Base-by-base conservation (phyloP, 441 rosid species). In the Metrosideros polymorpha region DNA sequence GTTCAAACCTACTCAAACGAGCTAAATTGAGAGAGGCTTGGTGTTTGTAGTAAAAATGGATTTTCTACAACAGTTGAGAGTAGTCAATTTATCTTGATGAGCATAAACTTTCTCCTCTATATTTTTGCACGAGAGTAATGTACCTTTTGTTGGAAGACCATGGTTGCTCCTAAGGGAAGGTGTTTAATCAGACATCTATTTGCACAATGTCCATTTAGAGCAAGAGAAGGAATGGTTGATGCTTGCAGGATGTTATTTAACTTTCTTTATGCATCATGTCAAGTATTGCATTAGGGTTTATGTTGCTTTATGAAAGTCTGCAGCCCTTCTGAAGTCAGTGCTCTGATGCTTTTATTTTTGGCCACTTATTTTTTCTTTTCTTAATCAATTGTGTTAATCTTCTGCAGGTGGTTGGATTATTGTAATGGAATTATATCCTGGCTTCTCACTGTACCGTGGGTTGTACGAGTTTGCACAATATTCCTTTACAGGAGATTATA, bases 401-500 rank as follows among this genome's bases (percentile, higher is more conserved):
- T 30, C 82, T 91, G 84, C 89, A 98, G 99, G 95, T 86, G 92
- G 89, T 53, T 94, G 98, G 98, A 90, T 95, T 83, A 88, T 92
- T 57, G 90, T 90, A 71, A 85, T 98, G 95, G 98, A 98, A 94
- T 85, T 98, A 88, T 96, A 92, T 89, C 99, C 99, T 83, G 99
- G 99, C 49, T 98, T 98, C 85, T 84, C 99, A 84, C 82, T 96
- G 66, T 95, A 93, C 88, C 99, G 98, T 30, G 99, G 99, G 29
- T 85, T 98, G 84, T 98, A 98, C 42, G 99, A 98, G 92, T 92
- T 98, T 63, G 92, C 94, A n/a, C 92, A 94, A 82, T 93, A 94
- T 89, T 83, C 99, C 25, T 92, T 94, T 77, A 47, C 35, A 2
- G 99, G 94, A 63, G 88, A 90, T 87, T 90, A 85, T 86, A 90